phyloP scores from a whole-genome alignment of 371 early-diverging fungal species.

The Lichtheimia ramosa region DNA sequence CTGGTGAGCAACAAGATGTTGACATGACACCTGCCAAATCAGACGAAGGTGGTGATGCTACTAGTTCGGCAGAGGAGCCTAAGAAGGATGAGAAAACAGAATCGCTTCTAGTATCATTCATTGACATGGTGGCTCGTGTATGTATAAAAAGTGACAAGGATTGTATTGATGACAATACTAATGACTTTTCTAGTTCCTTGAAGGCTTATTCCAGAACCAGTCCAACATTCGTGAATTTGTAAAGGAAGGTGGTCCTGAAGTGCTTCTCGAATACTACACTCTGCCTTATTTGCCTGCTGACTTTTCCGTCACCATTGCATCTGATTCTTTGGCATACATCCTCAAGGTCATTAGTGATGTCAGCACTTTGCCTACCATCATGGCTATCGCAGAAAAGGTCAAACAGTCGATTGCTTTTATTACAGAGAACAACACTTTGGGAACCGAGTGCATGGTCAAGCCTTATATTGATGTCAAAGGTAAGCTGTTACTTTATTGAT shows the following conservation, averaged over 20 bases:
- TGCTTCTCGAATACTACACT: slow-evolving; percentile 63
- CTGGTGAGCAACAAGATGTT: slow-evolving; percentile 31
- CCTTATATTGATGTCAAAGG: slow-evolving; percentile 55
- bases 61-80: slow-evolving; percentile 24
- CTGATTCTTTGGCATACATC: slow-evolving; percentile 71
- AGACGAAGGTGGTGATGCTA: not conserved
- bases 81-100: slow-evolving; percentile 58
- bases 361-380: slow-evolving; percentile 51
- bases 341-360: slow-evolving; percentile 73
- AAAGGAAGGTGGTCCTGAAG: slow-evolving; percentile 64
- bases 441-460: slow-evolving; percentile 33
- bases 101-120: slow-evolving; percentile 33
- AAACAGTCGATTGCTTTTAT: slow-evolving; percentile 44
- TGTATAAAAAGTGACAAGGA: not conserved
- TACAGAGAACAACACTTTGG: slow-evolving; percentile 26
- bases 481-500: slow-evolving; percentile 3
- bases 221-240: slow-evolving; percentile 76
- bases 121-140: slow-evolving; percentile 45
- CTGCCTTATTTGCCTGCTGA: slow-evolving; percentile 77
- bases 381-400: slow-evolving; percentile 54
- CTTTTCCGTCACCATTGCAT: slow-evolving; percentile 67
- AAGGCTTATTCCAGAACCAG: slow-evolving; percentile 83
- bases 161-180: not conserved
- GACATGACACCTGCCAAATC: slow-evolving; percentile 14
- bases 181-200: slow-evolving; percentile 61